Conservation (phyloP, 306 rosid species). For the Alnus rubra region DNA sequence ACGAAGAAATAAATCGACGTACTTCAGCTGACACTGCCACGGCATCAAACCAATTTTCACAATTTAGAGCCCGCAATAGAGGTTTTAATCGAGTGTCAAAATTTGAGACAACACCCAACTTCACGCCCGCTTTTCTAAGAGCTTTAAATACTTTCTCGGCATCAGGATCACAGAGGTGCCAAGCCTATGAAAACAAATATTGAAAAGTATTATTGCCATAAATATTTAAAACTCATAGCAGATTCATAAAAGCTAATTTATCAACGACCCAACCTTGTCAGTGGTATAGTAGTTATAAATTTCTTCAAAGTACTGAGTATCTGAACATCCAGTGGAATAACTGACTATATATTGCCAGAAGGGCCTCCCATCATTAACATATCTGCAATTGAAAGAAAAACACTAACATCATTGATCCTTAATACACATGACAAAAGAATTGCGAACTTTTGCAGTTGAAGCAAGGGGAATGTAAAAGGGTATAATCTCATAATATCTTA, state of each 20-base stretch:
- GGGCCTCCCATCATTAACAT: constrained; percentile 91
- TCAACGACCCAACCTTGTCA: constrained; percentile 59
- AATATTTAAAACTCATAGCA: not conserved
- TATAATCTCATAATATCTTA: not conserved
- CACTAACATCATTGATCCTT: not conserved
- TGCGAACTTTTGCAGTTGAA: not conserved
- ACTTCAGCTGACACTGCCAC: constrained; percentile 98
- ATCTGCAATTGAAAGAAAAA: constrained; percentile 52
- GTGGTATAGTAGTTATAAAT: constrained; percentile 81
- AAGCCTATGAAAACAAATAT: constrained; percentile 58
- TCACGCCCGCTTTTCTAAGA: constrained; percentile 78
- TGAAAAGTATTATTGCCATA: constrained; percentile 14
- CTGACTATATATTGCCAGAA: constrained; percentile 97
- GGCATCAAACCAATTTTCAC: constrained; percentile 96
- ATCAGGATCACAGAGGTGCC: constrained; percentile 93
- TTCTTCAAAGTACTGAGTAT: constrained; percentile 94
- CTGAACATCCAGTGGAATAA: constrained; percentile 88
- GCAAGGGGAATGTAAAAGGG: not conserved
- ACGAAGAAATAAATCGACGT: constrained; percentile 18
- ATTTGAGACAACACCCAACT: constrained; percentile 82
- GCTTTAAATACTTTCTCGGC: constrained; percentile 73
- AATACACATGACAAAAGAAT: constrained; percentile 1
- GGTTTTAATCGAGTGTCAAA: constrained; percentile 94
- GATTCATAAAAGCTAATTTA: not conserved
- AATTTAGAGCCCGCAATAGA: constrained; percentile 67